Evolutionary conservation across 2,329 filamentous ascomycete genomes (phyloP).

Genomic region (Microsporum canis): DNA sequence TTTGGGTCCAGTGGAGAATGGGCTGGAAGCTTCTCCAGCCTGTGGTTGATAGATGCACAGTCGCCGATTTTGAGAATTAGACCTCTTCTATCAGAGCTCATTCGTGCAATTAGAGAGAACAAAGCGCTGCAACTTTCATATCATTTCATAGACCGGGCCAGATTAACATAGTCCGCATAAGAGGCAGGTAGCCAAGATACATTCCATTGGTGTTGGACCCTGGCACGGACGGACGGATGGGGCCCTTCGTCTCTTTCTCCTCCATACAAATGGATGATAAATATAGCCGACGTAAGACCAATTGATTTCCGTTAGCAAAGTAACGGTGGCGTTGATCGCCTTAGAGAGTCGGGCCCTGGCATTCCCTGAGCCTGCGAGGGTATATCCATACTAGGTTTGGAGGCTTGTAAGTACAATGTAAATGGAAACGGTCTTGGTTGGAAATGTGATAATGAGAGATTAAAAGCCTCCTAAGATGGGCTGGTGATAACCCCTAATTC

Average conservation of each 20-base stretch:
- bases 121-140: background rate
- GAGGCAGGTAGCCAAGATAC: background rate
- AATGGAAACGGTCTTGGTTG: slow-evolving; percentile 1
- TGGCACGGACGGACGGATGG: background rate
- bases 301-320: background rate
- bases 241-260: background rate
- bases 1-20: background rate
- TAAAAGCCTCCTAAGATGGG: background rate
- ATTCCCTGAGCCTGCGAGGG: background rate
- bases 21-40: background rate
- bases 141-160: background rate
- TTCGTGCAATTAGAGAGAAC: background rate
- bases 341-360: background rate
- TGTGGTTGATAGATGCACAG: background rate
- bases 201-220: background rate
- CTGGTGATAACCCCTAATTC: background rate
- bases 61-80: background rate
- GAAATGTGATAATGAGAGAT: background rate
- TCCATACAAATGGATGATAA: background rate
- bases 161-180: background rate
- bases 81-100: background rate
- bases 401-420: background rate
- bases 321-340: background rate
- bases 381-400: background rate
- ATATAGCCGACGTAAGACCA: background rate